These are phyloP conservation scores for Colletotrichum shisoi DNA, from an alignment of 2,329 filamentous ascomycete species.

Conservation along the genomic window DNA sequence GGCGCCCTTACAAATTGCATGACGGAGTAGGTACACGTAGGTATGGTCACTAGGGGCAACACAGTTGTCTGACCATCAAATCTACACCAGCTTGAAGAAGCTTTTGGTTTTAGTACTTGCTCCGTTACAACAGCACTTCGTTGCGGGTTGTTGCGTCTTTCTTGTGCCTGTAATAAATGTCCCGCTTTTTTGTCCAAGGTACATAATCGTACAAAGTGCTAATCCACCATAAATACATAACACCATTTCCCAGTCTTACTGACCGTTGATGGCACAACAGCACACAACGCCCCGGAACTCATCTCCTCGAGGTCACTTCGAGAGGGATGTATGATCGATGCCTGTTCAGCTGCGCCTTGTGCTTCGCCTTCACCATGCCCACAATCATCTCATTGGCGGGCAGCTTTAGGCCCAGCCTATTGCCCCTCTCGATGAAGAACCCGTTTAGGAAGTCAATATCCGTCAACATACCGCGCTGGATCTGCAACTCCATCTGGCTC, in stretches of 20 bases:
- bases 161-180: not conserved
- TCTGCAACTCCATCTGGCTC: conserved; percentile 73
- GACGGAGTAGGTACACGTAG: too few relatives aligned
- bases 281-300: not conserved
- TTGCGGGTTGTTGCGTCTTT: not conserved
- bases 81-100: not conserved
- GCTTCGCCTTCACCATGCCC: conserved; percentile 76
- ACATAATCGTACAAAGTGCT: conserved; percentile 22
- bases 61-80: conserved; percentile 1
- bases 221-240: conserved; percentile 5
- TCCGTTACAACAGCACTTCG: not conserved
- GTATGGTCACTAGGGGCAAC: not conserved
- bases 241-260: not conserved
- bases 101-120: not conserved
- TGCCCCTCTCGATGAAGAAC: conserved; percentile 79
- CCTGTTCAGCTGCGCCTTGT: conserved; percentile 48
- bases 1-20: conserved; percentile 25
- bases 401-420: conserved; percentile 74
- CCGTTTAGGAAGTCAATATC: conserved; percentile 89
- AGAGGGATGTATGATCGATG: conserved; percentile 48
- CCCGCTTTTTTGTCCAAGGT: not conserved
- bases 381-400: conserved; percentile 77
- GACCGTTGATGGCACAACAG: not conserved
- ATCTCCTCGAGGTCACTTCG: conserved; percentile 48
- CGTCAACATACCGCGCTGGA: conserved; percentile 68